These are phyloP conservation scores for Pleurotus citrinopileatus DNA, from an alignment of 768 basidiomycete species.

Conservation along the genomic window DNA sequence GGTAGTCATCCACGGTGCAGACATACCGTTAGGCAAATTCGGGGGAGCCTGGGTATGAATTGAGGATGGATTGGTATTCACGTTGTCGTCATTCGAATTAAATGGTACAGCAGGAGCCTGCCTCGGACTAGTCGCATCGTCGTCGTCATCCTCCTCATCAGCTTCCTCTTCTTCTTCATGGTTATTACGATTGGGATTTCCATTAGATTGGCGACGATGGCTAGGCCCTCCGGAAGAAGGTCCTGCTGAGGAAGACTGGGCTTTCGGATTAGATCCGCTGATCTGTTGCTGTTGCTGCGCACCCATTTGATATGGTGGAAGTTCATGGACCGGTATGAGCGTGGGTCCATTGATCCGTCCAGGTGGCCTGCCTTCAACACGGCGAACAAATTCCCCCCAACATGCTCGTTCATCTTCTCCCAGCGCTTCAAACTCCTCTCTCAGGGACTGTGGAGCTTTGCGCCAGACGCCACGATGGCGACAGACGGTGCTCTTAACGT, in stretches of 20 bases:
- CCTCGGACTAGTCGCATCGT: not conserved
- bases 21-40: not conserved
- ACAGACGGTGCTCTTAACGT: slow-evolving; percentile 74
- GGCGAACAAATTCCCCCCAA: slow-evolving; percentile 69
- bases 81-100: not conserved
- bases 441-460: slow-evolving; percentile 45
- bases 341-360: slow-evolving; percentile 7
- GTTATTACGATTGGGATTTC: not conserved
- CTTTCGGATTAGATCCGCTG: not conserved
- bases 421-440: slow-evolving; percentile 53
- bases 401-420: slow-evolving; percentile 53
- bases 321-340: slow-evolving; percentile 11
- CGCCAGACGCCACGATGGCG: slow-evolving; percentile 69
- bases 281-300: not conserved
- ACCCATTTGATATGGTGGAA: slow-evolving; percentile 4
- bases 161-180: not conserved
- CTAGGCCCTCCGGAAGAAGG: not conserved
- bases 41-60: not conserved
- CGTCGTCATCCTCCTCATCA: not conserved
- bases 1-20: not conserved
- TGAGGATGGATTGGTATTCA: not conserved
- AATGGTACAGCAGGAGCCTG: not conserved
- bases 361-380: slow-evolving; percentile 50
- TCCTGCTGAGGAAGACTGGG: not conserved
- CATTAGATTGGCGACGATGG: not conserved